Percentiles rank a stretch among this genome's conserved stretches.
Evolutionary conservation across 2,329 filamentous ascomycete species (phyloP).

Genomic region (Monosporascus sp.): DNA sequence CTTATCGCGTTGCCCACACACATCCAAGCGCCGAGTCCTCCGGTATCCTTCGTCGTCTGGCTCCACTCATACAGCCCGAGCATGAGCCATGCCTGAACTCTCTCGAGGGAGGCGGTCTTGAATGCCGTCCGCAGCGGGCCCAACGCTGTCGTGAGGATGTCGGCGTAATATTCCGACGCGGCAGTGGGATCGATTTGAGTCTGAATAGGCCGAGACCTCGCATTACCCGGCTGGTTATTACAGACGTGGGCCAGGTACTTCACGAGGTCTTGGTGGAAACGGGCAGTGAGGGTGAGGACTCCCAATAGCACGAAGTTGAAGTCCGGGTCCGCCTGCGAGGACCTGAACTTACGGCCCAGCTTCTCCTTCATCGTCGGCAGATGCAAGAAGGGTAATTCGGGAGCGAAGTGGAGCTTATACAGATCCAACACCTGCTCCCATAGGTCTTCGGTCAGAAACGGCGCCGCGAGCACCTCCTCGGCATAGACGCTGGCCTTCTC

Average conservation of each 20-base stretch:
- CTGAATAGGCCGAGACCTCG: slow-evolving; percentile 30
- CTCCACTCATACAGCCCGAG: slow-evolving; percentile 68
- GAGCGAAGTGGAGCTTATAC: slow-evolving; percentile 66
- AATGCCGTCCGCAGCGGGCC: slow-evolving; percentile 43
- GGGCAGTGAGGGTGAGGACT: slow-evolving; percentile 63
- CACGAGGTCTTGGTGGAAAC: slow-evolving; percentile 59
- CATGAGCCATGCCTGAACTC: slow-evolving; percentile 65
- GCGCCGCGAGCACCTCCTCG: slow-evolving; percentile 57
- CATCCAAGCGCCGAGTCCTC: slow-evolving; percentile 59
- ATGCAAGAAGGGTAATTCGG: slow-evolving; percentile 68
- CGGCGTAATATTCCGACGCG: slow-evolving; percentile 61
- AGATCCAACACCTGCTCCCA: slow-evolving; percentile 68
- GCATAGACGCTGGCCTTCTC: slow-evolving; percentile 33
- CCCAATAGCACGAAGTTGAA: slow-evolving; percentile 58
- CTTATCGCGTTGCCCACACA: slow-evolving; percentile 60
- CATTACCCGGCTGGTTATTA: slow-evolving; percentile 26
- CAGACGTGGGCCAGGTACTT: slow-evolving; percentile 43
- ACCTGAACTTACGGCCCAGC: slow-evolving; percentile 38
- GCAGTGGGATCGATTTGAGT: slow-evolving; percentile 43
- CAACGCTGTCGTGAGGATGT: slow-evolving; percentile 48
- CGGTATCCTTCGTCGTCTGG: slow-evolving; percentile 44
- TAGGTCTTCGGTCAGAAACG: slow-evolving; percentile 56
- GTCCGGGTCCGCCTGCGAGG: slow-evolving; percentile 35
- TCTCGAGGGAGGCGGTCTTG: slow-evolving; percentile 52
- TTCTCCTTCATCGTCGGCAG: slow-evolving; percentile 55